Evolutionary conservation across 2,329 filamentous ascomycete species (phyloP).

Genomic region (Fonsecaea nubica): DNA sequence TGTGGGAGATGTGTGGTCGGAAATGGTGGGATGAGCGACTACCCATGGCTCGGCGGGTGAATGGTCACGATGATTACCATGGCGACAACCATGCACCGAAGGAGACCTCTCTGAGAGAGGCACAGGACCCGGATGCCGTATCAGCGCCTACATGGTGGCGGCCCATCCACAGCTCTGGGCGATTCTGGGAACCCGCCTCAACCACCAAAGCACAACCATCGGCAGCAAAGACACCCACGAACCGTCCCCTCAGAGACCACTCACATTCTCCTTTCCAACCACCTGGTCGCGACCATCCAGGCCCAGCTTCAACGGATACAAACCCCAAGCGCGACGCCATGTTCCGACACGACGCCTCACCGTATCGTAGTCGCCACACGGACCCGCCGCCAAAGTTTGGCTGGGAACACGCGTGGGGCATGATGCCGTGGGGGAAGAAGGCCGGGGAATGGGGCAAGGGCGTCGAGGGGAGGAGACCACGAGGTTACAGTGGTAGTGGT

Average conservation of each 20-base stretch:
- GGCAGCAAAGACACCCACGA: background rate
- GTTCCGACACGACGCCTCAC: constrained; percentile 54
- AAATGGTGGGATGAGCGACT: constrained; percentile 69
- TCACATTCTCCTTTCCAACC: no score
- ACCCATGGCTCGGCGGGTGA: background rate
- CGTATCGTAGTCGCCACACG: constrained; percentile 51
- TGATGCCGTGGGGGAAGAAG: constrained; percentile 60
- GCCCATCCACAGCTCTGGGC: constrained; percentile 66
- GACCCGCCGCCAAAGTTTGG: constrained; percentile 59
- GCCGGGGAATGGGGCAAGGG: constrained; percentile 61
- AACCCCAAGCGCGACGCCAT: constrained; percentile 30
- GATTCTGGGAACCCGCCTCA: constrained; percentile 67
- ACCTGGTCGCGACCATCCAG: no score
- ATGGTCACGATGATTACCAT: background rate
- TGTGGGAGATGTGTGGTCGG: constrained; percentile 81
- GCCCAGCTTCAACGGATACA: background rate
- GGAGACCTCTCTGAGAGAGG: background rate
- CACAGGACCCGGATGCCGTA: background rate
- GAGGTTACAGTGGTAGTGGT: background rate
- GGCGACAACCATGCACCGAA: background rate
- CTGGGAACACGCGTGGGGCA: constrained; percentile 62
- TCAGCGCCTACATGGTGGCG: constrained; percentile 69
- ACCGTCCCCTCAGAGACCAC: background rate
- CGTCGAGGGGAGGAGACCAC: constrained; percentile 48
- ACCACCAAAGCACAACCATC: background rate